Evolutionary conservation across 345 rosid genomes (phyloP).

Genomic region (Pistacia vera): DNA sequence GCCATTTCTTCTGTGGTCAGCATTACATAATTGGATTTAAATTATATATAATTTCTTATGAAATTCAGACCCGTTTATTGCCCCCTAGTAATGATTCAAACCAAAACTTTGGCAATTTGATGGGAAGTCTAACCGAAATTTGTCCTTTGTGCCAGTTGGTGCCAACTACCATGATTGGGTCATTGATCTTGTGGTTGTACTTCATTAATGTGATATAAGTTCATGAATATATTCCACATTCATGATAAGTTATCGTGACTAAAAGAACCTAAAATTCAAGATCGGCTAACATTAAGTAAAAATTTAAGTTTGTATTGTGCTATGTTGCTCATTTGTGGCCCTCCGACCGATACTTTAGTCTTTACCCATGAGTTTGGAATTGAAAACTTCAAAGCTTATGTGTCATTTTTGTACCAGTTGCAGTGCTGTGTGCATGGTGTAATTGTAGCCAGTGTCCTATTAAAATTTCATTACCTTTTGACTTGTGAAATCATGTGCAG

Average conservation of each 20-base stretch:
- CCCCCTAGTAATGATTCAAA: too few relatives aligned
- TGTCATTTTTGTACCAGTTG: not conserved
- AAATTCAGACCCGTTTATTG: too few relatives aligned
- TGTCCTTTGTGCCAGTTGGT: too few relatives aligned
- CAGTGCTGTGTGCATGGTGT: not conserved
- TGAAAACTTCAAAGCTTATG: not conserved
- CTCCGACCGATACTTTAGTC: too few relatives aligned
- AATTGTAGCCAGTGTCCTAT: not conserved
- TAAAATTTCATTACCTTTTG: constrained; percentile 14
- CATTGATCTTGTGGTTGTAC: not conserved
- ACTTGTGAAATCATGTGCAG: constrained; percentile 42
- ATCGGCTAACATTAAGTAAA: too few relatives aligned
- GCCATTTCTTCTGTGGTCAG: too few relatives aligned
- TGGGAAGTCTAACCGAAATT: too few relatives aligned
- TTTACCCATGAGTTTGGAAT: too few relatives aligned
- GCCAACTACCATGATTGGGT: not conserved
- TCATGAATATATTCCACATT: not conserved
- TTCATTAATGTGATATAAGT: not conserved
- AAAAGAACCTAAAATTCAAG: not conserved
- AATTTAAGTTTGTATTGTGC: not conserved
- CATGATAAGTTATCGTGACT: not conserved
- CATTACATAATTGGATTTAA: too few relatives aligned
- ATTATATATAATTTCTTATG: too few relatives aligned
- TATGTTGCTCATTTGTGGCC: too few relatives aligned
- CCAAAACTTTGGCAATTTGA: too few relatives aligned